These are phyloP conservation scores for Pseudopithomyces chartarum DNA, from an alignment of 2,329 filamentous ascomycete genomes.

Conservation along the genomic window DNA sequence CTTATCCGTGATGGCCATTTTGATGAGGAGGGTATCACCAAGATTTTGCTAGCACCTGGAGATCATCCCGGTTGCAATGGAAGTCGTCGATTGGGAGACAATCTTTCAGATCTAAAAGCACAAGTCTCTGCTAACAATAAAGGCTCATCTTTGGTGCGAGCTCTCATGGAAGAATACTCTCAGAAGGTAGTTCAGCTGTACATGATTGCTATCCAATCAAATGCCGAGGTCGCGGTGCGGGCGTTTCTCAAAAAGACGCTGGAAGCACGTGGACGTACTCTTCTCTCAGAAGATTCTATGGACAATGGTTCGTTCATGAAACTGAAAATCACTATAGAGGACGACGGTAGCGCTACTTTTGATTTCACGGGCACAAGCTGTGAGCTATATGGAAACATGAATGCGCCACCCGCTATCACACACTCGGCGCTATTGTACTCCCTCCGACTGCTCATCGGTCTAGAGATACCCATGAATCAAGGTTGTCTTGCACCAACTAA, in stretches of 20 bases:
- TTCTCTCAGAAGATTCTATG: slow-evolving; percentile 45
- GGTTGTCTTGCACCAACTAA: slow-evolving; percentile 36
- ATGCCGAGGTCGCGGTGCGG: slow-evolving; percentile 42
- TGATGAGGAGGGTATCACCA: slow-evolving; percentile 38
- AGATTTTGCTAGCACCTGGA: slow-evolving; percentile 32
- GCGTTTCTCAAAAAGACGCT: slow-evolving; percentile 29
- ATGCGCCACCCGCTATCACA: slow-evolving; percentile 46
- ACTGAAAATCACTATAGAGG: slow-evolving; percentile 42
- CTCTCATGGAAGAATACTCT: slow-evolving; percentile 43
- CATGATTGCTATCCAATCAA: slow-evolving; percentile 47
- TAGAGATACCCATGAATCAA: slow-evolving; percentile 42
- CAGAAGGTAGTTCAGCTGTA: slow-evolving; percentile 45
- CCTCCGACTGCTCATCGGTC: slow-evolving; percentile 35
- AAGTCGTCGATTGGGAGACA: slow-evolving; percentile 39
- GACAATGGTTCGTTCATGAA: slow-evolving; percentile 48
- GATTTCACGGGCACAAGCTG: slow-evolving; percentile 49
- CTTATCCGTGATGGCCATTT: slow-evolving; percentile 42
- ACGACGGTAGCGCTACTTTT: slow-evolving; percentile 40
- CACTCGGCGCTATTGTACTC: slow-evolving; percentile 38
- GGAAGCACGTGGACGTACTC: slow-evolving; percentile 16
- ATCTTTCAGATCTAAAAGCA: slow-evolving; percentile 44
- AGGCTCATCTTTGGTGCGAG: slow-evolving; percentile 42
- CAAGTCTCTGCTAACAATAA: slow-evolving; percentile 42
- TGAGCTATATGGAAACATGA: slow-evolving; percentile 42
- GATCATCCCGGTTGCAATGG: slow-evolving; percentile 38